phyloP scores from a whole-genome alignment of 352 stramenopile genomes.

The Discostella stelligera region DNA sequence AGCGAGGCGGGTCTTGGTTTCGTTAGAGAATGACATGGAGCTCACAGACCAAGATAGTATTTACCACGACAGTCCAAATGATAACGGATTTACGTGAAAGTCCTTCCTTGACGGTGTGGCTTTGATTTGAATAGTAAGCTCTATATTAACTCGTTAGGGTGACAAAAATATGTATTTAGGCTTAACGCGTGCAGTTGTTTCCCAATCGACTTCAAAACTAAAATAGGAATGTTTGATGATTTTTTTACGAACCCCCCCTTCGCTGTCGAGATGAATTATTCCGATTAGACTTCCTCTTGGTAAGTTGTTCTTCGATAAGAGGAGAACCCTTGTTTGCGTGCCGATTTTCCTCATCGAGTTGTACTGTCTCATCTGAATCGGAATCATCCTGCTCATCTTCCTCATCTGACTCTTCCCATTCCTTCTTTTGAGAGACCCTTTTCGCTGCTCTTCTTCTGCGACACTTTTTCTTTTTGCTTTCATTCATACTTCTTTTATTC shows the following conservation, averaged over 20 bases:
- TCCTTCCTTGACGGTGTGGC: no score
- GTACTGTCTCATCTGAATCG: slow-evolving; percentile 3
- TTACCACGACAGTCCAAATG: slow-evolving; percentile 24
- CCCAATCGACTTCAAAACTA: slow-evolving; percentile 10
- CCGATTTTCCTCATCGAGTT: slow-evolving; percentile 24
- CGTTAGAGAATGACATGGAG: slow-evolving; percentile 27
- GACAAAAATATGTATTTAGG: background rate
- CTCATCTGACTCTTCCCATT: slow-evolving; percentile 30
- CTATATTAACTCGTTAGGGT: background rate
- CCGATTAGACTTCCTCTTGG: slow-evolving; percentile 19
- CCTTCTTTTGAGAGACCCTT: slow-evolving; percentile 41
- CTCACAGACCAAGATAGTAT: slow-evolving; percentile 16
- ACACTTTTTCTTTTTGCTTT: slow-evolving; percentile 38
- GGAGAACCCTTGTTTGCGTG: slow-evolving; percentile 7
- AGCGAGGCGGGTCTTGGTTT: slow-evolving; percentile 11
- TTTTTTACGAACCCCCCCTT: slow-evolving; percentile 4
- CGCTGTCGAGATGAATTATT: slow-evolving; percentile 6
- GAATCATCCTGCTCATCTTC: slow-evolving; percentile 45
- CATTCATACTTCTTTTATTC: background rate
- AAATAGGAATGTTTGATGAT: background rate
- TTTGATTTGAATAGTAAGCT: no score
- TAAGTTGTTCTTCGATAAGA: background rate
- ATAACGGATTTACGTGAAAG: slow-evolving; percentile 22
- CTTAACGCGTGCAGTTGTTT: background rate
- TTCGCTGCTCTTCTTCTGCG: slow-evolving; percentile 58